Percentiles rank a stretch among this genome's conserved stretches.
Conservation (phyloP, 192 early-diverging fungal genomes). For the Coemansia sp. region DNA sequence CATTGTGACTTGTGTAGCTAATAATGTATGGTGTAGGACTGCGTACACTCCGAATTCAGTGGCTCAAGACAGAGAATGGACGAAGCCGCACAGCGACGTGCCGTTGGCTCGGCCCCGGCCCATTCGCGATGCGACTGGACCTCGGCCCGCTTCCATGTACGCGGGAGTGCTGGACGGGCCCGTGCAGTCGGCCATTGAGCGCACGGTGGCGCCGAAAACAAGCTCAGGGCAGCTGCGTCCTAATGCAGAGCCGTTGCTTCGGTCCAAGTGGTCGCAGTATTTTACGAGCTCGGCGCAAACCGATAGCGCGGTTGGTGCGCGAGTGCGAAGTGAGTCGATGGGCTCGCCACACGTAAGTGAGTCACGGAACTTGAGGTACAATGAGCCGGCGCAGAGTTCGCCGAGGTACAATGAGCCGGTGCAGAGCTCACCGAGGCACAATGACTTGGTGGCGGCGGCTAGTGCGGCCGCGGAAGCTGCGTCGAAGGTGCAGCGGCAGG, state of each 20-base stretch:
- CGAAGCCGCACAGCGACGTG: not conserved
- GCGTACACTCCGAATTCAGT: no score
- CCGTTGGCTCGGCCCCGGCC: conserved; percentile 22
- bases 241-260: conserved; percentile 12
- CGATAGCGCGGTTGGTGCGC: not conserved
- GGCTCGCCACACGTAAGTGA: no score
- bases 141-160: conserved; percentile 43
- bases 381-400: conserved; percentile 25
- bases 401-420: conserved; percentile 29
- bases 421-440: not conserved
- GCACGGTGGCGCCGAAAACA: conserved; percentile 20
- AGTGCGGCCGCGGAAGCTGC: not conserved
- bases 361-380: conserved; percentile 5
- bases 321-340: conserved; percentile 33
- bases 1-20: no score
- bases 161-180: conserved; percentile 27
- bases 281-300: conserved; percentile 35
- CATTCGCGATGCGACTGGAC: conserved; percentile 29
- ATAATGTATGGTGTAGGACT: no score
- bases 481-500: conserved; percentile 1
- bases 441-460: not conserved
- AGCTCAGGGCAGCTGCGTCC: conserved; percentile 12
- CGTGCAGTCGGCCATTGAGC: conserved; percentile 40
- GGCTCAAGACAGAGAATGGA: not conserved
- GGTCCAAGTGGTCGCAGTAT: conserved; percentile 50